Evolutionary conservation across 2,329 filamentous ascomycete genomes (phyloP).

Genomic region (Phaeosphaeriaceae sp.): DNA sequence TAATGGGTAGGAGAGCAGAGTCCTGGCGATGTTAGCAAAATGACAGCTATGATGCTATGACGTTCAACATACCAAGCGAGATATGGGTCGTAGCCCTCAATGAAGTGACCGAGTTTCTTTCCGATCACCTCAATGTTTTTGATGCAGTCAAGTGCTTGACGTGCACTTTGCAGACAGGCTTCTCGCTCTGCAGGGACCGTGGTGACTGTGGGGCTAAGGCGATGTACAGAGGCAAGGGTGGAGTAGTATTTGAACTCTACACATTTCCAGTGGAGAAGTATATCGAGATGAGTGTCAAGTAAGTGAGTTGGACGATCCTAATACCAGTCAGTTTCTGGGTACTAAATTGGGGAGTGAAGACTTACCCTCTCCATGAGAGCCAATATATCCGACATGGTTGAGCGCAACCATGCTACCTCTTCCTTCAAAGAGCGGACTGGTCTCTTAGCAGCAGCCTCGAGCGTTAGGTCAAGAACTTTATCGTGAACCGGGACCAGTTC

Average conservation of each 20-base stretch:
- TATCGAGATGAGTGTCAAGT: slow-evolving; percentile 24
- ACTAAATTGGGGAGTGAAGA: not conserved
- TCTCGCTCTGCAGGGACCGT: slow-evolving; percentile 37
- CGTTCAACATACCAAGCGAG: slow-evolving; percentile 30
- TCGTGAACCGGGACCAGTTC: slow-evolving; percentile 39
- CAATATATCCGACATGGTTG: slow-evolving; percentile 31
- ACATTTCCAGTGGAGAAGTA: slow-evolving; percentile 40
- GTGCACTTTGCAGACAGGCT: slow-evolving; percentile 39
- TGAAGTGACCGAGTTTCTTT: slow-evolving; percentile 33
- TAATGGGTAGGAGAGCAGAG: slow-evolving; percentile 42
- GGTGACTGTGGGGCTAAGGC: slow-evolving; percentile 39
- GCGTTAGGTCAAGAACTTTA: slow-evolving; percentile 33
- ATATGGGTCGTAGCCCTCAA: slow-evolving; percentile 41
- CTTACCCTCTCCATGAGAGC: slow-evolving; percentile 30
- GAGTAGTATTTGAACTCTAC: slow-evolving; percentile 45
- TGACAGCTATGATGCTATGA: not conserved
- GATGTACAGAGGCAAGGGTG: slow-evolving; percentile 39
- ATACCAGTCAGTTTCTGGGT: slow-evolving; percentile 4
- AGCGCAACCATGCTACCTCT: slow-evolving; percentile 29
- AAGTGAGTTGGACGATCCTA: slow-evolving; percentile 28
- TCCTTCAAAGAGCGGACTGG: slow-evolving; percentile 18
- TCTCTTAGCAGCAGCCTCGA: slow-evolving; percentile 21
- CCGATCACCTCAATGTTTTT: slow-evolving; percentile 32
- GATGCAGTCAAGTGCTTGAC: slow-evolving; percentile 39
- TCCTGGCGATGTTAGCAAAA: slow-evolving; percentile 29